Conservation (phyloP, 306 rosid genomes). For the Inga laurina region DNA sequence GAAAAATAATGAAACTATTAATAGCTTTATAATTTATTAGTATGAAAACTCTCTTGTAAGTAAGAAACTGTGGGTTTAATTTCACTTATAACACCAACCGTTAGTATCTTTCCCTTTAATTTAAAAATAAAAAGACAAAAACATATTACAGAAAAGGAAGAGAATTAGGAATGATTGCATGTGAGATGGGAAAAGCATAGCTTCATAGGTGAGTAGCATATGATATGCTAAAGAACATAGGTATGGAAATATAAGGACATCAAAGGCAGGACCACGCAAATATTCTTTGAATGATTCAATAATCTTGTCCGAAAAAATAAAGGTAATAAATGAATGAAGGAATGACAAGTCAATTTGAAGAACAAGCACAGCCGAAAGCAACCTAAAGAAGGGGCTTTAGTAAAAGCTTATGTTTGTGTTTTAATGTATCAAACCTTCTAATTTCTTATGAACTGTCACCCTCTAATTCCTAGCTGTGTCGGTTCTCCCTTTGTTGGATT, state of each 20-base stretch:
- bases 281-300: not conserved
- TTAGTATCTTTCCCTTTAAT: no score
- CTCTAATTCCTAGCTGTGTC: not conserved
- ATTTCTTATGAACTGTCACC: not conserved
- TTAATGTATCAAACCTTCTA: not conserved
- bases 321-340: not conserved
- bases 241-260: not conserved
- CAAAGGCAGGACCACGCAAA: not conserved
- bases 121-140: no score
- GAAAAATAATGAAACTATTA: no score
- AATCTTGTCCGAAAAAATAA: not conserved
- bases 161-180: not conserved
- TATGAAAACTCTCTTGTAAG: no score
- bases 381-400: constrained; percentile 41
- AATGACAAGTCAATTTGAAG: constrained; percentile 33
- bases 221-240: not conserved
- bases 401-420: constrained; percentile 22
- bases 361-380: constrained; percentile 40
- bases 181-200: not conserved
- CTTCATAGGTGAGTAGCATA: not conserved
- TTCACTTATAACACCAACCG: no score
- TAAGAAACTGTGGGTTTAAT: no score
- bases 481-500: not conserved
- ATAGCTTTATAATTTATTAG: no score
- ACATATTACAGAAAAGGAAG: not conserved